These are phyloP conservation scores for Edaphochlamys debaryana DNA, from an alignment of 139 green algal genomes.

Conservation along the genomic window DNA sequence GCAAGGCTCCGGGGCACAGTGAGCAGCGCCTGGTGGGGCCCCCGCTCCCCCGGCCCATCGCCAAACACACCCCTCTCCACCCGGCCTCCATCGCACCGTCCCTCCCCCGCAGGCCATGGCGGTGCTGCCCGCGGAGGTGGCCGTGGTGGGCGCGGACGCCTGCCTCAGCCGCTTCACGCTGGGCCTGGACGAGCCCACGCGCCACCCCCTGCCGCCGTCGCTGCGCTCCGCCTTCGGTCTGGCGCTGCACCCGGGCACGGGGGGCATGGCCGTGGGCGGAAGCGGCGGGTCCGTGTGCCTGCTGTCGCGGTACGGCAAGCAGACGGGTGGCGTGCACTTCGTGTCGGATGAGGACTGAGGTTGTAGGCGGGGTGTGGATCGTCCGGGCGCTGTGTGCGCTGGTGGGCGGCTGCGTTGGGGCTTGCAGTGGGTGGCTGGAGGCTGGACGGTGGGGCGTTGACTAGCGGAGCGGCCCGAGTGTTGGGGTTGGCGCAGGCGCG, in stretches of 20 bases:
- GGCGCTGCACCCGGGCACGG: constrained; percentile 16
- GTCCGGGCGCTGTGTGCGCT: too few relatives aligned
- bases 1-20: too few relatives aligned
- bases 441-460: too few relatives aligned
- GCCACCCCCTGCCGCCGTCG: neutral
- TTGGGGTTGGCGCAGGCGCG: too few relatives aligned
- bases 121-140: constrained; percentile 30
- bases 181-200: neutral
- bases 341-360: constrained; percentile 26
- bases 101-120: constrained; percentile 31
- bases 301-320: constrained; percentile 39
- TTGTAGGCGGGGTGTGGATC: too few relatives aligned
- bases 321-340: neutral
- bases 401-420: too few relatives aligned
- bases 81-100: too few relatives aligned
- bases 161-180: constrained; percentile 9
- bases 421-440: too few relatives aligned
- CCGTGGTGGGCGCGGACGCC: constrained; percentile 16
- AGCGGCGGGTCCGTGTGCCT: neutral
- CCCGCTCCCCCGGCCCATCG: too few relatives aligned
- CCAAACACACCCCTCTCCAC: too few relatives aligned
- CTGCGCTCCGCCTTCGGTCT: constrained; percentile 18
- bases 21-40: too few relatives aligned
- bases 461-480: too few relatives aligned
- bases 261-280: constrained; percentile 32